Evolutionary conservation across 176 grass and related monocot genomes (phyloP), one percentile per base, ranked within the genome.

Genomic region (Coix lacrymajobi): DNA sequence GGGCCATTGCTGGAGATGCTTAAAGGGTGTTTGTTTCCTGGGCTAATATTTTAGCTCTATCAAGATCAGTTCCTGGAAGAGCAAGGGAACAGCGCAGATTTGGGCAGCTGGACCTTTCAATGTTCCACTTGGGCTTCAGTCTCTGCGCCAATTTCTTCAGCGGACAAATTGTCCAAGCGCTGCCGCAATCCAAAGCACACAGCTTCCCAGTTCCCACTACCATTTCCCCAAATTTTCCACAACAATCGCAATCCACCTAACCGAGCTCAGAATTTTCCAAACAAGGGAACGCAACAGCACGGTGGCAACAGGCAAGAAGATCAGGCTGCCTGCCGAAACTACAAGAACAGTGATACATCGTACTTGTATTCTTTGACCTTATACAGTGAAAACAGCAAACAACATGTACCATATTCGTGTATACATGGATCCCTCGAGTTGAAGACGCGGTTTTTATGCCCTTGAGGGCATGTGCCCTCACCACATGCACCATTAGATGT

Each of bases 391-490:
- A 64, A 62, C 60, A 74, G 22, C 6, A 49, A 62, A 70, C 72
- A 78, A 4, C 46, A 72, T 61, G 65, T 89, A 72, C 78, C 78
- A 80, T 78, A 83, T 40, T 45, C 30, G 37, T 68, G 84, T 68
- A 83, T 74, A 85, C 40, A 71, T 57, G 61, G 24, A 31, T 19
- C 17, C 66, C 66, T 82, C 69, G 31, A 28, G n/a, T n/a, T n/a
- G n/a, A n/a, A n/a, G n/a, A n/a, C n/a, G n/a, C n/a, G n/a, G n/a
- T n/a, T n/a, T n/a, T n/a, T n/a, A n/a, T n/a, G n/a, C n/a, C n/a
- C n/a, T n/a, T n/a, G n/a, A n/a, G n/a, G n/a, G n/a, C n/a, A n/a
- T n/a, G n/a, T n/a, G n/a, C n/a, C n/a, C n/a, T n/a, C n/a, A n/a
- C n/a, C n/a, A n/a, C n/a, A n/a, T n/a, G n/a, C n/a, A n/a, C n/a